A percentile compares a stretch with the other conserved stretches of the same genome.
Conservation (phyloP, 352 stramenopile species). For the Pseudoperonospora humuli region DNA sequence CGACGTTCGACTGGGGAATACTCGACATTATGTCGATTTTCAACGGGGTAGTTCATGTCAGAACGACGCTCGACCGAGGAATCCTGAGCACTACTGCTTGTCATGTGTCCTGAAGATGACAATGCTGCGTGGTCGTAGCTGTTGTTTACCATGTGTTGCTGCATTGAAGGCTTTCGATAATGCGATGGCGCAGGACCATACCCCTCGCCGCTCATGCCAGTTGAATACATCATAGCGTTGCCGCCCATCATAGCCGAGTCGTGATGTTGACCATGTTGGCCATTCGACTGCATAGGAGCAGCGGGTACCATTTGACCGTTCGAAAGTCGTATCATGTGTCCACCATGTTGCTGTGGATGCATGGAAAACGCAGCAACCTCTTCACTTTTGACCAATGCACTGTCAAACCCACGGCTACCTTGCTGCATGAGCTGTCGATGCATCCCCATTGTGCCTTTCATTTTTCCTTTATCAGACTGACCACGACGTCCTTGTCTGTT, state of each 20-base stretch:
- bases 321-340: constrained; percentile 31
- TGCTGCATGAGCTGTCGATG: constrained; percentile 23
- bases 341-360: constrained; percentile 24
- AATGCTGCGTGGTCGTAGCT: constrained; percentile 35
- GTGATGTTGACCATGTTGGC: constrained; percentile 13
- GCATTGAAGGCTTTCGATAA: constrained; percentile 38
- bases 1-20: constrained; percentile 37
- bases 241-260: constrained; percentile 18
- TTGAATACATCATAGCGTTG: constrained; percentile 36
- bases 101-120: constrained; percentile 18
- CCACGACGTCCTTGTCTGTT: constrained; percentile 33
- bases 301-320: constrained; percentile 27
- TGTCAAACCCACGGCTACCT: constrained; percentile 24
- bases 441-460: constrained; percentile 28
- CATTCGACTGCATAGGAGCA: constrained; percentile 12
- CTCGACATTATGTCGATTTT: constrained; percentile 6
- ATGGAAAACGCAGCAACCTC: constrained; percentile 53
- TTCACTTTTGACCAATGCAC: constrained; percentile 58
- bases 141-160: constrained; percentile 26
- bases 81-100: constrained; percentile 20
- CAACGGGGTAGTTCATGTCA: constrained; percentile 16
- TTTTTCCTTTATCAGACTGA: constrained; percentile 37
- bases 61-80: constrained; percentile 37
- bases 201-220: constrained; percentile 32
- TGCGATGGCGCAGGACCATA: constrained; percentile 49